Percentiles rank a stretch among this genome's conserved stretches.
phyloP scores from a whole-genome alignment of 441 rosid genomes.

The Adansonia gregorii region DNA sequence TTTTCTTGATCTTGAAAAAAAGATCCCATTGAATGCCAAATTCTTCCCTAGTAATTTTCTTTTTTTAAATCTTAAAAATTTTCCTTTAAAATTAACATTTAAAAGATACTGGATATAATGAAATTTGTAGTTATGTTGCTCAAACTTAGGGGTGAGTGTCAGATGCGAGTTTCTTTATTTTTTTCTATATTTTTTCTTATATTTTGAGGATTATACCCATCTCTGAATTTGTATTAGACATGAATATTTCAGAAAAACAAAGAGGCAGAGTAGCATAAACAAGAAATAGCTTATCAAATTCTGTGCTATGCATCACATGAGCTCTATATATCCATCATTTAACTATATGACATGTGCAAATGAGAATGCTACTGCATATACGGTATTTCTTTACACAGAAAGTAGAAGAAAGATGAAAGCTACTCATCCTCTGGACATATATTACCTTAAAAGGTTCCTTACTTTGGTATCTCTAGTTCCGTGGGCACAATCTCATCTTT shows the following conservation, averaged over 20 bases:
- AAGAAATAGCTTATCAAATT: not conserved
- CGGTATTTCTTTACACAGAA: slow-evolving; percentile 43
- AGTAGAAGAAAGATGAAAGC: slow-evolving; percentile 40
- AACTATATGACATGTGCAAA: not conserved
- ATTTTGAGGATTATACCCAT: too few relatives aligned
- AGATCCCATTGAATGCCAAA: not conserved
- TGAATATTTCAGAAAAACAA: too few relatives aligned
- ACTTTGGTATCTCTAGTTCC: slow-evolving; percentile 32
- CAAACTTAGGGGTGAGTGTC: too few relatives aligned
- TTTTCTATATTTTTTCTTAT: too few relatives aligned
- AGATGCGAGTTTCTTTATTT: too few relatives aligned
- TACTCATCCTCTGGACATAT: slow-evolving; percentile 34
- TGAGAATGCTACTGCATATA: slow-evolving; percentile 26
- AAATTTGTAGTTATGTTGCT: too few relatives aligned
- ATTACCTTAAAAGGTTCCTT: slow-evolving; percentile 31
- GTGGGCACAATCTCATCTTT: slow-evolving; percentile 15
- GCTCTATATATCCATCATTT: not conserved
- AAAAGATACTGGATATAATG: too few relatives aligned
- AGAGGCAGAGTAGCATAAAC: not conserved
- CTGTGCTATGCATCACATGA: not conserved
- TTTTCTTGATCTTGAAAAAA: slow-evolving; percentile 6
- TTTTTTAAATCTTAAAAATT: not conserved
- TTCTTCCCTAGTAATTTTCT: not conserved
- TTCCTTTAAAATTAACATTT: too few relatives aligned
- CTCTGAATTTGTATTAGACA: too few relatives aligned